Base-by-base conservation (phyloP, 805 yeast genomes). In the Ogataea naganishii region DNA sequence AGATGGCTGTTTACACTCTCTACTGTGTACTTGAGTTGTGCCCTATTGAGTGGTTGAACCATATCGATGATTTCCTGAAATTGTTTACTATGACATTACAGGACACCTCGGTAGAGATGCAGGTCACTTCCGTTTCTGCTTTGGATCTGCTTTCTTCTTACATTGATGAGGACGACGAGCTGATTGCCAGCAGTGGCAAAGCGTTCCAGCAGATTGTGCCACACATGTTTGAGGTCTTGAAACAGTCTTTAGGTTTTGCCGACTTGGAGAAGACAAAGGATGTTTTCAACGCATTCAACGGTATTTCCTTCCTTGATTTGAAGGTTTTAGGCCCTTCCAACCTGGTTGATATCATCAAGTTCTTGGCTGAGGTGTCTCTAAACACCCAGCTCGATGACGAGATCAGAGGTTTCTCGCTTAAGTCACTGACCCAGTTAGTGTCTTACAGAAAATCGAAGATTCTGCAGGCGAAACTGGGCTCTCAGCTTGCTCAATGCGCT, bases 281-380 rank as follows among this genome's bases (percentile, higher is more conserved):
- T 41, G 70, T 88, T 23, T 92, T 88, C 64, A 85, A 80, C 52
- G 80, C 84, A 28, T 77, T 92, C 62, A 84, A 80, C 60, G 80
- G 80, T 40, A 68, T 92, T 49, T 62, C 85, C 30, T 64, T 79
- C 48, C 62, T 81, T 39, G 96, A 88, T 49, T 66, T 81, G 47
- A 76, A 77, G 47, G 65, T 89, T 39, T 66, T 86, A 19, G 94
- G 95, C 46, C 78, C 81, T 47, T 16, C 24, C 14, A 68, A 75
- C 41, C 66, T 89, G 40, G 60, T 75, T 28, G 75, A 68, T 30
- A 69, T 92, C 45, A 62, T 86, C 39, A 72, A 75, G 41, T 69
- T 84, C 46, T 73, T 86, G 70, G 60, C 79, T 43, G 84, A 84
- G 55, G 74, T 88, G 37, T 74, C 95, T 21, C 52, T 72, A 31